Percentiles rank a stretch among this genome's conserved stretches.
These are phyloP conservation scores for Carex myosuroides DNA, from an alignment of 176 grass and related monocot species.

Conservation along the genomic window DNA sequence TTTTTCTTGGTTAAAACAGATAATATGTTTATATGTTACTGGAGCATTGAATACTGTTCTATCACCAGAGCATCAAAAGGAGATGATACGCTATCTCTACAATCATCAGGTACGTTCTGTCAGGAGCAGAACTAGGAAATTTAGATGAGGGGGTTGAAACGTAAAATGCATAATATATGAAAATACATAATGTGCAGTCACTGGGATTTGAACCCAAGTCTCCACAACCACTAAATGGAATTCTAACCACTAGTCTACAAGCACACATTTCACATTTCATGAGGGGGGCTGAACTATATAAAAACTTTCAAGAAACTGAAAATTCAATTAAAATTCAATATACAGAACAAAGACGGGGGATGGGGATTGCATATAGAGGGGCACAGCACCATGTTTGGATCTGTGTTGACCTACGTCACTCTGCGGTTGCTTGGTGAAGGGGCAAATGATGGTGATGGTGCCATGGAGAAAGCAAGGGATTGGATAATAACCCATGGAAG, in stretches of 20 bases:
- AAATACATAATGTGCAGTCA: too few species aligned
- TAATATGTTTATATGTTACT: conserved; percentile 27
- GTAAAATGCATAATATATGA: too few species aligned
- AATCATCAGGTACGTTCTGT: conserved; percentile 24
- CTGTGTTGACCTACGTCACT: conserved; percentile 68
- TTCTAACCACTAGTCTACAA: too few species aligned
- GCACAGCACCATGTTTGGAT: conserved; percentile 92
- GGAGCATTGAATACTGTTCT: conserved; percentile 22
- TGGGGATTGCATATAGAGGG: conserved; percentile 96
- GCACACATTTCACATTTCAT: too few species aligned
- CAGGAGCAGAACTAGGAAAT: too few species aligned
- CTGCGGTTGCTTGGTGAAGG: conserved; percentile 85
- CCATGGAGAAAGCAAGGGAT: conserved; percentile 70
- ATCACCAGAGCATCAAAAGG: conserved; percentile 21
- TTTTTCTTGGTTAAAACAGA: conserved; percentile 4
- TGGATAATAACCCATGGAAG: conserved; percentile 91
- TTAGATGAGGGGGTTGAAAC: too few species aligned
- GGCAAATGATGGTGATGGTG: conserved; percentile 52
- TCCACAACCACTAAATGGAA: too few species aligned
- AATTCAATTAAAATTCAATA: too few species aligned
- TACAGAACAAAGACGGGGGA: conserved; percentile 84
- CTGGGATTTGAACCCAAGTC: too few species aligned
- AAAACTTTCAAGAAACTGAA: too few species aligned
- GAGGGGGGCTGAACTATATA: too few species aligned
- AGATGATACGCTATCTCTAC: conserved; percentile 27